A percentile compares a stretch with the other conserved stretches of the same genome.
phyloP scores from a whole-genome alignment of 371 early-diverging fungal genomes.

The Funneliformis caledonium region DNA sequence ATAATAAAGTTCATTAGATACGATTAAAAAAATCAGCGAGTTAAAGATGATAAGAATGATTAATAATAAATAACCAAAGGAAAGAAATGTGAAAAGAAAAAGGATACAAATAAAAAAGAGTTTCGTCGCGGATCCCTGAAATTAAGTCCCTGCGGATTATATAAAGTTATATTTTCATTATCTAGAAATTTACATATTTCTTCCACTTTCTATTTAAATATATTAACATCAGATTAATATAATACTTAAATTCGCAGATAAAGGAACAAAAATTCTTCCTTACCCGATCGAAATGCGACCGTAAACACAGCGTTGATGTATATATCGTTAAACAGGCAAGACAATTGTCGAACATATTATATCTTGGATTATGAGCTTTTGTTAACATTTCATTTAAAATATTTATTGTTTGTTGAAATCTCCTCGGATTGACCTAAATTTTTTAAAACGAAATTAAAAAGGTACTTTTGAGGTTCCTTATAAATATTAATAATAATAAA shows the following conservation, averaged over 20 bases:
- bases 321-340: conserved; percentile 39
- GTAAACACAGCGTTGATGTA: conserved; percentile 32
- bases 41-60: neutral
- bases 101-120: conserved; percentile 41
- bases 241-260: neutral
- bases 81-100: neutral
- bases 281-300: conserved; percentile 37
- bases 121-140: conserved; percentile 35
- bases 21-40: neutral
- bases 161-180: conserved; percentile 27
- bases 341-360: conserved; percentile 36
- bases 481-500: neutral
- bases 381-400: conserved; percentile 23
- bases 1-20: too few relatives aligned
- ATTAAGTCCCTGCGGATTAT: conserved; percentile 35
- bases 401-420: conserved; percentile 34
- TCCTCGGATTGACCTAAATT: conserved; percentile 26
- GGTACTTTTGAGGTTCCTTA: neutral
- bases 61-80: neutral
- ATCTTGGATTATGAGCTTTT: conserved; percentile 37
- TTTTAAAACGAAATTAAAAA: neutral
- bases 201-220: conserved; percentile 31
- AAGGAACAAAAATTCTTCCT: neutral
- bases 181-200: conserved; percentile 41
- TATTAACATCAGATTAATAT: neutral